phyloP scores from a whole-genome alignment of 768 basidiomycete genomes.

The Boletus edulis region DNA sequence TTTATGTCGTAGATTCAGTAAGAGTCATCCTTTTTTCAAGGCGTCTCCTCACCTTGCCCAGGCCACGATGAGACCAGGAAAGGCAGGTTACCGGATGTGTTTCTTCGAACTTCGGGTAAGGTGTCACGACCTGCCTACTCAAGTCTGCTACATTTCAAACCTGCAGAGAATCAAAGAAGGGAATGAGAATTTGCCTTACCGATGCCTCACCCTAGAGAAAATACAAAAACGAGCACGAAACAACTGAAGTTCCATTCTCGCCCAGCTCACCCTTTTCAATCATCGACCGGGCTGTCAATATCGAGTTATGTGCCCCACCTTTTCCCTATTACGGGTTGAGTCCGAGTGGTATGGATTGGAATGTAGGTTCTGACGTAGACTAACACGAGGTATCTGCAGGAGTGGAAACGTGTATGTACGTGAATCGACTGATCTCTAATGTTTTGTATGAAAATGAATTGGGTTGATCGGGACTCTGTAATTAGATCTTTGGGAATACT shows the following conservation, averaged over 20 bases:
- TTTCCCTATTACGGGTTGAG: background rate
- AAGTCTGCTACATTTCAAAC: background rate
- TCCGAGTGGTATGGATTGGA: too few species aligned
- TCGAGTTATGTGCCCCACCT: background rate
- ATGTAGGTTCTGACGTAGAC: too few species aligned
- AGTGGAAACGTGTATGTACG: too few species aligned
- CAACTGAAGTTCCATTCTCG: background rate
- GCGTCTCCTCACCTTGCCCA: slow-evolving; percentile 9
- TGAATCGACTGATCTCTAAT: too few species aligned
- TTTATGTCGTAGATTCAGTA: slow-evolving; percentile 29
- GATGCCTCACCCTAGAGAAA: slow-evolving; percentile 13
- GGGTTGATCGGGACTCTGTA: too few species aligned
- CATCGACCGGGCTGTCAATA: background rate
- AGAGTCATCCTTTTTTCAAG: background rate
- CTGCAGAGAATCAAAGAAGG: slow-evolving; percentile 24
- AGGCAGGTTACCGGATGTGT: slow-evolving; percentile 27
- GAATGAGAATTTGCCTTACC: slow-evolving; percentile 16
- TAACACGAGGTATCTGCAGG: too few species aligned
- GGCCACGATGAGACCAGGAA: slow-evolving; percentile 18
- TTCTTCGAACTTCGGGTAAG: slow-evolving; percentile 29
- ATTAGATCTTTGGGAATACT: too few species aligned
- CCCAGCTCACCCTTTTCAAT: background rate
- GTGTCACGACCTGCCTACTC: background rate
- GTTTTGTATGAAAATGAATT: too few species aligned
- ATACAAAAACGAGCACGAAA: background rate